These are phyloP conservation scores for Termitomyces sp. DNA, from an alignment of 768 basidiomycete genomes.

Conservation along the genomic window DNA sequence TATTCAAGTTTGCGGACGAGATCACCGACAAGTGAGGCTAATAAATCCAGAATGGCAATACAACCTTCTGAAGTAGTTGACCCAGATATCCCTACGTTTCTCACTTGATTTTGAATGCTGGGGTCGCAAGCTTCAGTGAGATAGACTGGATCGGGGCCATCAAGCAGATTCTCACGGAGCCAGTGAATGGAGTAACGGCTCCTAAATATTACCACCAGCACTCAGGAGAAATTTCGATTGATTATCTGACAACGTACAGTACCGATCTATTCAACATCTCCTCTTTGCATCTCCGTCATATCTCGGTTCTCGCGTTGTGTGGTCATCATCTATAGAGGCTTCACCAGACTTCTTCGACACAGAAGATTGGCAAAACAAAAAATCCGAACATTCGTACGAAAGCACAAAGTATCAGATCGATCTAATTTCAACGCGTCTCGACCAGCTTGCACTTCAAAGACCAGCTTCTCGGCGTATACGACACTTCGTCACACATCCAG, in stretches of 20 bases:
- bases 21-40: constrained; percentile 45
- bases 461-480: constrained; percentile 27
- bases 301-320: constrained; percentile 57
- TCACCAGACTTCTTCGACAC: constrained; percentile 46
- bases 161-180: constrained; percentile 40
- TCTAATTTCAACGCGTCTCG: constrained; percentile 52
- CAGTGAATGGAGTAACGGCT: constrained; percentile 41
- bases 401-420: constrained; percentile 75
- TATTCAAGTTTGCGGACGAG: constrained; percentile 56
- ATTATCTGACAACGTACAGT: constrained; percentile 34
- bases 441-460: constrained; percentile 32
- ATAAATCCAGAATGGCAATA: not conserved
- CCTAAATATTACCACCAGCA: constrained; percentile 57
- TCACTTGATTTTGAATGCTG: constrained; percentile 78
- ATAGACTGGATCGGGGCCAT: constrained; percentile 46
- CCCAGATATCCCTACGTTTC: constrained; percentile 75
- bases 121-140: constrained; percentile 49
- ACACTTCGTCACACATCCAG: constrained; percentile 67
- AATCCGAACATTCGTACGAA: constrained; percentile 61
- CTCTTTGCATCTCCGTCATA: constrained; percentile 39
- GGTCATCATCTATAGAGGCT: constrained; percentile 74
- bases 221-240: constrained; percentile 35
- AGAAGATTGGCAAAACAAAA: constrained; percentile 67
- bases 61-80: not conserved
- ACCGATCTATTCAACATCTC: constrained; percentile 50